Percentiles rank a stretch among this genome's conserved stretches.
Conservation (phyloP, 208 protist genomes). For the Trypanosoma vivax region DNA sequence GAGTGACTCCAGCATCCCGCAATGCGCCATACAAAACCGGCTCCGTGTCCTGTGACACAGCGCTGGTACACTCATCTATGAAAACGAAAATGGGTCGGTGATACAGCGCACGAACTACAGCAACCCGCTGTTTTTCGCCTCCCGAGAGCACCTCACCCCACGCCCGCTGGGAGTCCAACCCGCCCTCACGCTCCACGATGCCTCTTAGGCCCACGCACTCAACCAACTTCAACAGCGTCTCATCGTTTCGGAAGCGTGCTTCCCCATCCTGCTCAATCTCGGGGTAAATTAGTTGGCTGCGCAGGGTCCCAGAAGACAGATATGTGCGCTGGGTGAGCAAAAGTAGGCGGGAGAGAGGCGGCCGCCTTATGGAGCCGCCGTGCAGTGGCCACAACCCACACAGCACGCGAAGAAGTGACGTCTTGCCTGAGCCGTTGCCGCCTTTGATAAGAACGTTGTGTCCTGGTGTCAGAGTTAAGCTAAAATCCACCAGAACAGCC, state of each 20-base stretch:
- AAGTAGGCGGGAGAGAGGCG: conserved; percentile 27
- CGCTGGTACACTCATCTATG: conserved; percentile 90
- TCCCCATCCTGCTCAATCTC: conserved; percentile 19
- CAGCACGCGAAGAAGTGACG: conserved; percentile 65
- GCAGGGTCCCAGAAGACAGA: conserved; percentile 71
- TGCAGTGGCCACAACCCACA: conserved; percentile 64
- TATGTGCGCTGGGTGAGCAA: conserved; percentile 79
- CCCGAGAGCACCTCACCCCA: conserved; percentile 87
- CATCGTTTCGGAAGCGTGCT: conserved; percentile 33
- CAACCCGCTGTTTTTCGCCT: conserved; percentile 85
- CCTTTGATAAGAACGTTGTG: conserved; percentile 79
- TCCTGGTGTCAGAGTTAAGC: conserved; percentile 32
- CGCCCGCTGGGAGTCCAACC: conserved; percentile 60
- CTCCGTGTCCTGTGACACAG: conserved; percentile 82
- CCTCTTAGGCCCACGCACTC: conserved; percentile 40
- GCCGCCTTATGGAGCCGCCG: conserved; percentile 43
- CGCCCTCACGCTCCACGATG: conserved; percentile 75
- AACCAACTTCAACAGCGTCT: conserved; percentile 35
- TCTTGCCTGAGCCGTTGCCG: conserved; percentile 88
- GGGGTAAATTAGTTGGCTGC: conserved; percentile 78
- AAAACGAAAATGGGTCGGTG: conserved; percentile 79
- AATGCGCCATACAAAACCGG: conserved; percentile 54
- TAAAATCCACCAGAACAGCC: conserved; percentile 56
- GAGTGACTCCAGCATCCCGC: conserved; percentile 62
- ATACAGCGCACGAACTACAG: conserved; percentile 69